Evolutionary conservation across 1,284 basidiomycete species (phyloP), one percentile per base, ranked within the genome.

Genomic region (Volvariella volvacea): DNA sequence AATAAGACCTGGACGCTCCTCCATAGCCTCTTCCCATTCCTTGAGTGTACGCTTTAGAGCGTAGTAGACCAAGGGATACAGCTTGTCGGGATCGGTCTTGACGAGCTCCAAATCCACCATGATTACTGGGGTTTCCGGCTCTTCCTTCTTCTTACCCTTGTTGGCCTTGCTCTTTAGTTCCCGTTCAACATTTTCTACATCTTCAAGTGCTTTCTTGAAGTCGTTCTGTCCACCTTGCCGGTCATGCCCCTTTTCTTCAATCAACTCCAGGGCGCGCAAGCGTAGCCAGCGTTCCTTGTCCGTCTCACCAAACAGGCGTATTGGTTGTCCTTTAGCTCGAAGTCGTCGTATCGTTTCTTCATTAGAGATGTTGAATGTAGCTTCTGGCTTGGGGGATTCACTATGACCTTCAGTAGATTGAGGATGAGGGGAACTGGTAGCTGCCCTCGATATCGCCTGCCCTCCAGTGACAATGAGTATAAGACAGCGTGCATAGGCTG

Each of bases 31-130:
- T 52, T 86, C 94, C 96, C 96, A 99, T 58, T 99, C 96, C 57
- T 91, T 91, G 47, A 99, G 70, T 1, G 88, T 83, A 42, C 83
- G 74, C 73, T 99, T 99, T 50, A 99, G 70, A 1, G 93, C 92
- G 63, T 95, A 94, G 63, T 99, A 99, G 48, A 99, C 96, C 57
- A 97, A 74, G 1, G 96, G 96, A 61, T 99, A 98, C 19, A 99
- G 71, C 65, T 90, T 96, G 67, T 94, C 89, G n/a, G 92, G 88
- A 60, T 98, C 90, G 16, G 80, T 83, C 70, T 94, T 95, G 61
- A 98, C 66, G 41, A 98, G 74, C 4, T 66, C 70, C 21, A 98
- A 64, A 60, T 96, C 91, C 45, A 94, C 67, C 10, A 90, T 64
- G 12, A 74, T 73, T 16, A 69, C 68, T 40, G 69, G 63, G 34